Base-by-base conservation (phyloP, 441 rosid species). In the Oxalis stricta region DNA sequence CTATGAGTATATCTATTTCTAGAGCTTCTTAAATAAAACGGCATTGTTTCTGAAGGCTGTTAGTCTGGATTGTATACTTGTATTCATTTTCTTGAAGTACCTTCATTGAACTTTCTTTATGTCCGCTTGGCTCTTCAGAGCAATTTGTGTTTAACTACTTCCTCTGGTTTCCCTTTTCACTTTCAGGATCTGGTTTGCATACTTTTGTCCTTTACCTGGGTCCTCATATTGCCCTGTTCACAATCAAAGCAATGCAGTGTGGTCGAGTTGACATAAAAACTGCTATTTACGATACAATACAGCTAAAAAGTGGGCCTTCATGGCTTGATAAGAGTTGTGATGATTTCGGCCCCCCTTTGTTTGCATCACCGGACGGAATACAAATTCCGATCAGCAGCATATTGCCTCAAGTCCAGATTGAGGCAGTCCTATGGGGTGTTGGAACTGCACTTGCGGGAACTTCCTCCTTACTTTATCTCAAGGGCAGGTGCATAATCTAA, bases 381-480 rank as follows among this genome's bases (percentile, higher is more conserved):
- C 76, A 84, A 58, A 77, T 89, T 41, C 96, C 98, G 2, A 76
- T 89, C 40, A 61, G 77, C 48, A 82, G 87, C 60, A 80, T 89
- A 61, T 50, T 89, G 73, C 84, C 80, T 0, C 84, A 89, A 61
- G 77, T 89, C 38, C 96, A 89, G 52, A 9, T 82, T 18, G 97
- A 89, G 62, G 94, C 86, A 29, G 54, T 89, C 46, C 56, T 89
- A 45, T 89, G 97, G 97, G 96, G 97, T 38, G 15, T 89, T 45
- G 97, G 97, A 50, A 89, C 97, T 2, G 93, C 97, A 35, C 95
- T 84, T 22, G 97, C n/a, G 97, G 47, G 97, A 84, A 64, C 95
- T 87, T 68, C 97, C 97, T 70, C 97, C 97, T 35, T 89, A 85
- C 77, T 89, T 89, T 60, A 77, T 89, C 66, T 82, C 97, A 42